A percentile compares a stretch with the other conserved stretches of the same genome.
Evolutionary conservation across 148 eudicot species (phyloP).

Genomic region (Talinum fruticosum): DNA sequence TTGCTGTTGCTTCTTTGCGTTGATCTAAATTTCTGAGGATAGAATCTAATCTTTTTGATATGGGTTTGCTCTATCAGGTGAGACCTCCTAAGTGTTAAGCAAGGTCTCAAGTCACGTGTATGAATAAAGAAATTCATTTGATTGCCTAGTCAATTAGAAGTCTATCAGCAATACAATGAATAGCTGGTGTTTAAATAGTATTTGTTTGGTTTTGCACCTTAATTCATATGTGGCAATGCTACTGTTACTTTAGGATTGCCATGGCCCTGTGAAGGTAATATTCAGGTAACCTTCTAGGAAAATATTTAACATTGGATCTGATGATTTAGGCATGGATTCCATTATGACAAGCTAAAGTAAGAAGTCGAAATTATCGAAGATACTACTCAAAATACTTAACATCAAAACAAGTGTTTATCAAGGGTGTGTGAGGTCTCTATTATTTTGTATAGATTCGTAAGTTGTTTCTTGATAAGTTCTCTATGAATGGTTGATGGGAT

Average conservation of each 20-base stretch:
- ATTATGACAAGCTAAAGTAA: background rate
- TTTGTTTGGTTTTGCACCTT: background rate
- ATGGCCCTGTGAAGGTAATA: background rate
- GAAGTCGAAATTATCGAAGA: no score
- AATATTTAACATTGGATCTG: background rate
- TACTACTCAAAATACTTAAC: background rate
- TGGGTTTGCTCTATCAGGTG: constrained; percentile 1
- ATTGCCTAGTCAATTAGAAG: background rate
- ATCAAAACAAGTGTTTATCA: constrained; percentile 3
- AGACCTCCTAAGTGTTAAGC: background rate
- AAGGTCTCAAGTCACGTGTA: background rate
- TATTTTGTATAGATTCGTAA: background rate
- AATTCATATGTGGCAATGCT: constrained; percentile 1
- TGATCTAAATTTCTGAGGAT: background rate
- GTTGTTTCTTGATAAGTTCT: background rate
- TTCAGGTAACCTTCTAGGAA: background rate
- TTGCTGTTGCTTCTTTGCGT: background rate
- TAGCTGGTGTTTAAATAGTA: background rate
- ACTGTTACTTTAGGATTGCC: background rate
- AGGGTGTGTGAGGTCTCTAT: background rate
- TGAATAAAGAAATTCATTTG: constrained; percentile 8
- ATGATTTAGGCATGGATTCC: background rate
- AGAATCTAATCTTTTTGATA: background rate
- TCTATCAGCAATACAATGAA: background rate
- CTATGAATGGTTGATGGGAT: background rate